phyloP scores from a whole-genome alignment of 129 eudicot genomes.

The Tagetes patula region DNA sequence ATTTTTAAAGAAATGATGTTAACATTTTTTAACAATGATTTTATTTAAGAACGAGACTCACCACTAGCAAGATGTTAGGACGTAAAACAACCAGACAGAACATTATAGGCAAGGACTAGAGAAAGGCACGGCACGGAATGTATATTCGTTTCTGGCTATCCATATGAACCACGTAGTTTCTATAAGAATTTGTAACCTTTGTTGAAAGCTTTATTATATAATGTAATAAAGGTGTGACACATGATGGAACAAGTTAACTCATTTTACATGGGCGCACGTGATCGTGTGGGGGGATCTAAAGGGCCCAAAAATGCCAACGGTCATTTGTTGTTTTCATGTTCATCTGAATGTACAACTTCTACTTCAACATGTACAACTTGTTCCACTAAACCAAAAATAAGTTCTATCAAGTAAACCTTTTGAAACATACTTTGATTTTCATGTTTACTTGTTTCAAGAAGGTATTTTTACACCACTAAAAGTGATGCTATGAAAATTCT shows the following conservation, averaged over 20 bases:
- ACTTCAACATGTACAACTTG: slow-evolving; percentile 20
- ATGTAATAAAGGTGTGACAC: neutral
- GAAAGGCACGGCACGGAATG: too few relatives aligned
- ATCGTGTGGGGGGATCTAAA: slow-evolving; percentile 40
- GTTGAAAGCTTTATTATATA: too few relatives aligned
- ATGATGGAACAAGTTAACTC: slow-evolving; percentile 23
- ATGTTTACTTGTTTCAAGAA: neutral
- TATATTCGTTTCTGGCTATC: too few relatives aligned
- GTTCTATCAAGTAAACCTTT: neutral
- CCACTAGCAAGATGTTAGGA: too few relatives aligned
- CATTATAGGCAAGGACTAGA: too few relatives aligned
- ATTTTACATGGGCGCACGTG: slow-evolving; percentile 43
- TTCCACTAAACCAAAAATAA: neutral
- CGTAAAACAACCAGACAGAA: too few relatives aligned
- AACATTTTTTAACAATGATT: too few relatives aligned
- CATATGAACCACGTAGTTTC: too few relatives aligned
- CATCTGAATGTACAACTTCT: slow-evolving; percentile 14
- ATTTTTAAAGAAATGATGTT: too few relatives aligned
- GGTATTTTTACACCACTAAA: neutral
- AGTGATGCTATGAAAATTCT: neutral
- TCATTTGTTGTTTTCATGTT: slow-evolving; percentile 34
- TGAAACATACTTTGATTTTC: neutral
- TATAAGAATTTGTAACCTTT: too few relatives aligned
- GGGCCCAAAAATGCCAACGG: slow-evolving; percentile 36
- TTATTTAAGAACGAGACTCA: too few relatives aligned